Base-by-base conservation (phyloP, 129 eudicot genomes). In the Flaveria bidentis region DNA sequence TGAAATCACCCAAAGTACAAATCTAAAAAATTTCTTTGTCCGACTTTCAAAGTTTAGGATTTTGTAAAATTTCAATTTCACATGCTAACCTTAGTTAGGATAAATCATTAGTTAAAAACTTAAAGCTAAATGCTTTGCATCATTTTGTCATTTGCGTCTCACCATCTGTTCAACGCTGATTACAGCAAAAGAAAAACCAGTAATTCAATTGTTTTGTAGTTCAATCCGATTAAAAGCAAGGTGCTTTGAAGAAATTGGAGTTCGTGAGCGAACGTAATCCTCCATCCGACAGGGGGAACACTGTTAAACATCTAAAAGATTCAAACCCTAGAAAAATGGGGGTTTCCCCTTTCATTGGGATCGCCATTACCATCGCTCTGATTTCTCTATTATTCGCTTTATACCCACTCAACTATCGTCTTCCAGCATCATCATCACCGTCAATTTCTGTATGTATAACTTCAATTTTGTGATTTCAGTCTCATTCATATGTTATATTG, bases 261-360 rank as follows among this genome's bases (percentile, higher is more conserved):
- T 25, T 77, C 26, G 16, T 76, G 44, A 78, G 12, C 82, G 14
- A 46, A 15, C 41, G 4, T 56, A 39, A 22, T 16, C 58, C 64
- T 69, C 46, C 70, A 45, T 28, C 71, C 9, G 42, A 28, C 28
- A 69, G 1, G 10, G 12, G n/a, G 9, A 6, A 67, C 18, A 61
- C 22, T 42, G 30, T 77, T 52, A 16, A 67, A 51, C 45, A 55
- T 36, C 44, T 13, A 5, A 46, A n/a, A 75, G 22, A 63, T 64
- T 18, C 51, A 78, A 61, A 63, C 65, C 64, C 73, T 55, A 39
- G 9, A 39, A 61, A 61, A 63, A 83, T 86, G 86, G 81, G 86
- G 84, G 85, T 82, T 61, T 88, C 93, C 80, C 83, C 88, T 18
- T 88, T 64, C 26, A 20, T 83, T 75, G 89, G 91, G 69, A 79